phyloP scores from a whole-genome alignment of 2,329 filamentous ascomycete genomes.

The Colletotrichum sp. region DNA sequence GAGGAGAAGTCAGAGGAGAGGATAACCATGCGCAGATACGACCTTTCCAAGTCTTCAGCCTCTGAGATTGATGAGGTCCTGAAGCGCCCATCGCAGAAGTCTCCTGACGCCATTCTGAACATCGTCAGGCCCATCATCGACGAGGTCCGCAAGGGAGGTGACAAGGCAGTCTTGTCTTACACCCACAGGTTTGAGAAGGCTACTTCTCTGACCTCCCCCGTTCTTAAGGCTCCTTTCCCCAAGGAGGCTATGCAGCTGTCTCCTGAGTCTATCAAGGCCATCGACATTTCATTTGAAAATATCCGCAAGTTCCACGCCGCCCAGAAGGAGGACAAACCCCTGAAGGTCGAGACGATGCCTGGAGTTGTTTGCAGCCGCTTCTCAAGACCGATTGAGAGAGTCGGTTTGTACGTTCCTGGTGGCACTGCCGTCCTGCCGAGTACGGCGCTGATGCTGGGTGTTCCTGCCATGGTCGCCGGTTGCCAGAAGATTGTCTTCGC shows the following conservation, averaged over 20 bases:
- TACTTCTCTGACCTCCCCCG: conserved; percentile 85
- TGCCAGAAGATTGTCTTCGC: conserved; percentile 95
- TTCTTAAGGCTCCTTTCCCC: conserved; percentile 89
- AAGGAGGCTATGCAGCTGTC: conserved; percentile 78
- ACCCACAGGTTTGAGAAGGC: conserved; percentile 99
- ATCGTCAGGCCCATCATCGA: conserved; percentile 93
- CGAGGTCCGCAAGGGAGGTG: conserved; percentile 81
- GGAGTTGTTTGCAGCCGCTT: conserved; percentile 95
- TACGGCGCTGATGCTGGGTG: conserved; percentile 96
- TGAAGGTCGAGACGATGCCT: conserved; percentile 96
- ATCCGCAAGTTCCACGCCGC: conserved; percentile 93
- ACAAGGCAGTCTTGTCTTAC: conserved; percentile 87
- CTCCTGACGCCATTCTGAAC: conserved; percentile 89
- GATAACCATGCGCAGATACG: conserved; percentile 84
- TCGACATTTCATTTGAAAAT: conserved; percentile 92
- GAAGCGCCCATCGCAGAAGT: conserved; percentile 90
- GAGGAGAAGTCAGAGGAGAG: conserved; percentile 46
- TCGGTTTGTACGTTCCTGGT: conserved; percentile 95
- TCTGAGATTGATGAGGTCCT: conserved; percentile 75
- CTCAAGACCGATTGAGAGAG: conserved; percentile 87
- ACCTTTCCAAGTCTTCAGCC: conserved; percentile 67
- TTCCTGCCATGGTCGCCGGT: conserved; percentile 95
- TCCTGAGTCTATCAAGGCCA: conserved; percentile 85
- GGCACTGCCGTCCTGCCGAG: conserved; percentile 97
- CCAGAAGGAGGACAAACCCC: conserved; percentile 81